These are phyloP conservation scores for Arabidopsis lyrata DNA, from an alignment of 441 rosid species.

Conservation along the genomic window DNA sequence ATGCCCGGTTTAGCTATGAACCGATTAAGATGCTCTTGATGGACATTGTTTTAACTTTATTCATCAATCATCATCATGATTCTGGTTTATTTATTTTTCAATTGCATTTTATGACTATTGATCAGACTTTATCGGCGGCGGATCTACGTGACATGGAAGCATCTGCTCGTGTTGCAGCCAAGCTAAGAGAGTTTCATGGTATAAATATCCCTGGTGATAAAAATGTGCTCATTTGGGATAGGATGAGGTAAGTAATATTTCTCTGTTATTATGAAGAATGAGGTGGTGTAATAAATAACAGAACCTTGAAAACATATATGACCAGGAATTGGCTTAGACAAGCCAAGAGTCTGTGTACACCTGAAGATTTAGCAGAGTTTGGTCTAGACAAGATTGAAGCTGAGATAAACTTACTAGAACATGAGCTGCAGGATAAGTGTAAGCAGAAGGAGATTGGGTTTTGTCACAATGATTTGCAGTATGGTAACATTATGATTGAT, in stretches of 20 bases:
- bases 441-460: slow-evolving; percentile 64
- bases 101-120: background rate
- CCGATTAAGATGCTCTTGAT: too few species aligned
- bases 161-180: slow-evolving; percentile 73
- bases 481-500: slow-evolving; percentile 92
- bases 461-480: slow-evolving; percentile 93
- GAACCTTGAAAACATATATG: background rate
- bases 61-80: too few species aligned
- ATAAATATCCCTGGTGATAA: slow-evolving; percentile 69
- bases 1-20: too few species aligned
- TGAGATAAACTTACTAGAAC: slow-evolving; percentile 67
- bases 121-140: slow-evolving; percentile 75
- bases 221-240: slow-evolving; percentile 65
- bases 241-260: slow-evolving; percentile 59
- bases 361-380: slow-evolving; percentile 59
- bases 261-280: background rate
- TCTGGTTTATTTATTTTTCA: too few species aligned
- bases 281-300: background rate
- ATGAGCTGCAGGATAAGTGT: slow-evolving; percentile 47
- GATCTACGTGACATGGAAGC: slow-evolving; percentile 70
- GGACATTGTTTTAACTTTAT: too few species aligned
- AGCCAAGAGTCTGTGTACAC: slow-evolving; percentile 67
- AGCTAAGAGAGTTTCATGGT: slow-evolving; percentile 77
- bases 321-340: slow-evolving; percentile 64
- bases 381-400: slow-evolving; percentile 57